Base-by-base conservation (phyloP, 805 yeast species). In the Schizosaccharomyces lindneri region DNA sequence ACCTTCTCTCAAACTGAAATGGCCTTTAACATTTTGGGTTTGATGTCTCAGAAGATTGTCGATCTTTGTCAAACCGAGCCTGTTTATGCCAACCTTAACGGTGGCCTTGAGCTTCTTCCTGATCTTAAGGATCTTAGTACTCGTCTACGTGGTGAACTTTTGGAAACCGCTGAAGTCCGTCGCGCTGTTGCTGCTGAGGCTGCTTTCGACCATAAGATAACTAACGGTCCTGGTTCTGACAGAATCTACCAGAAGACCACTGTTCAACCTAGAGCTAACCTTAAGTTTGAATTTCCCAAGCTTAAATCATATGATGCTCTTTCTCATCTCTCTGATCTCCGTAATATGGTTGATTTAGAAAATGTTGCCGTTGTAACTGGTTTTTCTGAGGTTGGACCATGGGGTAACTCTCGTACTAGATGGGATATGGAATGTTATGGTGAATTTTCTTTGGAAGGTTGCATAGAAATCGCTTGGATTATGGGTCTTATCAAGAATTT, bases 391-490 rank as follows among this genome's bases (percentile, higher is more conserved):
- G 97, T 93, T 67, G 94, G 97, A 71, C 98, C 98, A 70, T 94
- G 97, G 95, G 98, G 98, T 81, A 88, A 89, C 73, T 76, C 98
- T 48, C 85, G 97, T 80, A 93, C 98, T 63, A 82, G 98, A 79
- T 93, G 98, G 98, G 97, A 93, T 75, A 93, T 93, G 95, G 98
- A 93, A 76, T 87, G 97, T 59, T 67, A 73, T 64, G 98, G 98
- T 69, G 87, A 85, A 71, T 93, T 93, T 75, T 89, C 97, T 9
- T 77, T 93, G 68, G 98, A 93, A 75, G 98, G 98, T 70, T 85
- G 96, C 70, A 84, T 93, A 71, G 98, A 93, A 77, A 89, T 93
- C 95, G 97, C 99, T 60, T 93, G 97, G 97, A 89, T 93, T 68
- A 93, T 93, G 97, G 97, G 97, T 67, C 80, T 85, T 71, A 89